phyloP scores from a whole-genome alignment of 2,329 filamentous ascomycete species.

The Shiraia bambusicola region DNA sequence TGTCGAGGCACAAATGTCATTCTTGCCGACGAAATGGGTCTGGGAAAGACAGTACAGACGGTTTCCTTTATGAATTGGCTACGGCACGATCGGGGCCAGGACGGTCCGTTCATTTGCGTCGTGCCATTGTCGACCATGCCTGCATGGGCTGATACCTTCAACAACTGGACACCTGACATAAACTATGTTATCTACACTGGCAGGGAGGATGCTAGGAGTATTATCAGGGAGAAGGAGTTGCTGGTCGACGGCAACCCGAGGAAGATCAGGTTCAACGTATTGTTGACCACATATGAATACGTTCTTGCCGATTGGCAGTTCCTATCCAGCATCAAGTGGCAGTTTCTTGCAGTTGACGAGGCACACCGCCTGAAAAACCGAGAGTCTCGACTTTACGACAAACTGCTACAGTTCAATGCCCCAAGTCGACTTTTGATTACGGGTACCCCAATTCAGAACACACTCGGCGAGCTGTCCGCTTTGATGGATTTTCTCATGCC shows the following conservation, averaged over 20 bases:
- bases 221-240: conserved; percentile 88
- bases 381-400: conserved; percentile 88
- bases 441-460: conserved; percentile 96
- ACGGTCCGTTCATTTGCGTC: conserved; percentile 95
- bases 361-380: conserved; percentile 95
- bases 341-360: conserved; percentile 94
- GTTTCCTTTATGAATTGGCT: conserved; percentile 98
- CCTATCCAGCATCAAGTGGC: conserved; percentile 91
- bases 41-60: conserved; percentile 97
- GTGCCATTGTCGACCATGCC: conserved; percentile 96
- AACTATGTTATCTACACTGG: conserved; percentile 98
- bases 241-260: conserved; percentile 81
- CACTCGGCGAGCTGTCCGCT: conserved; percentile 85
- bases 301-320: conserved; percentile 84
- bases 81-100: conserved; percentile 81
- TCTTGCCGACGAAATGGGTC: conserved; percentile 95
- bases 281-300: conserved; percentile 97
- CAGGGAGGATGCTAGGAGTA: conserved; percentile 78
- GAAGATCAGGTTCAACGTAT: conserved; percentile 94
- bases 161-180: conserved; percentile 90
- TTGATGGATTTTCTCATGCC: conserved; percentile 96
- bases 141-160: conserved; percentile 97
- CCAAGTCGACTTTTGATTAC: conserved; percentile 92
- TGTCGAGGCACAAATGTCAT: conserved; percentile 92
- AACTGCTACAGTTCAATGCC: conserved; percentile 80